Base-by-base conservation (phyloP, 768 basidiomycete species). In the Psilocybe sp. region DNA sequence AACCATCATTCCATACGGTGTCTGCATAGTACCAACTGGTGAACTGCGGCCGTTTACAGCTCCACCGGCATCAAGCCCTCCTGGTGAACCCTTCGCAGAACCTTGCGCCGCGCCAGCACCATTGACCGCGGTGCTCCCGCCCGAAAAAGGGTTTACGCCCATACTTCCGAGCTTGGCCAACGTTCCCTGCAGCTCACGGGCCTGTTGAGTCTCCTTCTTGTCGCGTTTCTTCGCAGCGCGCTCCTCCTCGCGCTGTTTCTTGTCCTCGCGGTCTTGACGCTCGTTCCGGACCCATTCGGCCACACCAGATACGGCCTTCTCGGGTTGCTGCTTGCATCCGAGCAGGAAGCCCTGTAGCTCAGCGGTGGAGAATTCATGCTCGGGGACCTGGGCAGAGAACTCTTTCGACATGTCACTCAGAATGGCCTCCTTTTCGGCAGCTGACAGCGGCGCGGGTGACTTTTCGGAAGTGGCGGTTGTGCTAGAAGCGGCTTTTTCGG, bases 321-420 rank as follows among this genome's bases (percentile, higher is more conserved):
- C 57, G 0, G 77, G 74, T 40, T 71, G 54, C 40, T 64, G 69
- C 54, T 78, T 77, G 52, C 69, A 69, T 9, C 61, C 57, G 6
- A 85, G 67, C 11, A 85, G 68, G 61, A 75, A 85, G 0, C 81
- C 80, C 57, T 85, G 83, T 2, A 87, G 68, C 48, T 84, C 80
- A 0, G 84, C 82, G 0, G 79, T 78, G 28, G 80, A 79, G 57
- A 83, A 79, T 49, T 74, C 71, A 40, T 73, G 55, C 10, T 70
- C 62, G 0, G 83, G 81, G 18, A 85, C 62, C 2, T 51, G 50
- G 0, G 60, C 52, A 0, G 75, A 67, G 57, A 84, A 85, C 20
- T 60, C 40, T 3, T 59, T 49, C 0, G 79, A 74, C n/a, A 79
- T 71, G 10, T 57, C 41, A 8, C 51, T 9, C 37, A 76, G 23